Conservation (phyloP, 352 stramenopile species). For the Elongisporangium undulatum region DNA sequence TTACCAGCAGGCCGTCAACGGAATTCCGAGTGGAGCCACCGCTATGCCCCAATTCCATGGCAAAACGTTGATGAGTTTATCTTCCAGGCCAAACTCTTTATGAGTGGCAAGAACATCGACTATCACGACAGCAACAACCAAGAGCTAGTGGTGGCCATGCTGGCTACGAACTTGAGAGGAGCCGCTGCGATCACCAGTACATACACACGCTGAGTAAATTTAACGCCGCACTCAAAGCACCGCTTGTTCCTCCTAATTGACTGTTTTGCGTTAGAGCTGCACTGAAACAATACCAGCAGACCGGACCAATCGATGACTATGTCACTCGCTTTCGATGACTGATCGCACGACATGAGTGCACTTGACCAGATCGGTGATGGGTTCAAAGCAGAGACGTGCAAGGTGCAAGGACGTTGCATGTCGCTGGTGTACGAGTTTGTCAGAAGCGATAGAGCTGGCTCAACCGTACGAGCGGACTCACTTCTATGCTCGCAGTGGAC, state of each 20-base stretch:
- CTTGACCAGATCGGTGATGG: conserved; percentile 17
- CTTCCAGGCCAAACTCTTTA: conserved; percentile 8
- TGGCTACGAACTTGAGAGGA: conserved; percentile 4
- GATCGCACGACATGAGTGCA: conserved; percentile 13
- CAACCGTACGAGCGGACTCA: too few relatives aligned
- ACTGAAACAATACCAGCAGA: conserved; percentile 7
- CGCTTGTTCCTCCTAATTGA: conserved; percentile 15
- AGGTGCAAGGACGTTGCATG: too few relatives aligned
- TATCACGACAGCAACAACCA: conserved; percentile 1
- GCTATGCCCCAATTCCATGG: conserved; percentile 10
- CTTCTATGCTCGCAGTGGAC: too few relatives aligned
- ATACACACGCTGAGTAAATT: conserved; percentile 9
- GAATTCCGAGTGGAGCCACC: too few relatives aligned
- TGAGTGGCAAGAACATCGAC: conserved; percentile 10
- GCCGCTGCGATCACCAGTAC: conserved; percentile 1
- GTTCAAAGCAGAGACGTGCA: too few relatives aligned
- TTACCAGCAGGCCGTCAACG: too few relatives aligned
- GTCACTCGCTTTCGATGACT: conserved; percentile 16
- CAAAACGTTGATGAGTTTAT: conserved; percentile 10
- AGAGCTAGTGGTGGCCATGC: conserved; percentile 5
- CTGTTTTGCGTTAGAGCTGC: conserved; percentile 13
- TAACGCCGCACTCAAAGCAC: conserved; percentile 1
- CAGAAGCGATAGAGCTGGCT: too few relatives aligned
- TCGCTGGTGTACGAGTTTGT: too few relatives aligned
- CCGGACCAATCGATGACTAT: conserved; percentile 10